phyloP scores from a whole-genome alignment of 352 stramenopile genomes.

The Elongisporangium undulatum region DNA sequence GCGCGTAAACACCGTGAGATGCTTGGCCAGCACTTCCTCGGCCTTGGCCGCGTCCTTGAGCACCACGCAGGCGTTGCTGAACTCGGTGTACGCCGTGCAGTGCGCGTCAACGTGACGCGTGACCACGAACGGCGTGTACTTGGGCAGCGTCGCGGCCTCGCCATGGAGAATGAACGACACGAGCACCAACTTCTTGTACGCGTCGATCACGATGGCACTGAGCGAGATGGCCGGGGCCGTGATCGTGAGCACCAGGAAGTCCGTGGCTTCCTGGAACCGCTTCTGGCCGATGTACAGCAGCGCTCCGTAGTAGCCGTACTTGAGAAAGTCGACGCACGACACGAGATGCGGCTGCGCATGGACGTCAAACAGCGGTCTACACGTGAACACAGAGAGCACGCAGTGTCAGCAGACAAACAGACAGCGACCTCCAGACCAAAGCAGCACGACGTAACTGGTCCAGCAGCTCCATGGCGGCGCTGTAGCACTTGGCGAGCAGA shows the following conservation, averaged over 20 bases:
- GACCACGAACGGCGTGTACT: slow-evolving; percentile 80
- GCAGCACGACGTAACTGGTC: slow-evolving; percentile 28
- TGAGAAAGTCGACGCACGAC: slow-evolving; percentile 58
- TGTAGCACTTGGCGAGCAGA: slow-evolving; percentile 77
- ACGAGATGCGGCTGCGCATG: slow-evolving; percentile 53
- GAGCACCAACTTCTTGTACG: slow-evolving; percentile 81
- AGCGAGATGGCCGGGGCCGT: slow-evolving; percentile 67
- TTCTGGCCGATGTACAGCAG: slow-evolving; percentile 73
- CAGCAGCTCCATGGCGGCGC: slow-evolving; percentile 58
- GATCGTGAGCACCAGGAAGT: slow-evolving; percentile 69
- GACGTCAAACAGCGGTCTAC: slow-evolving; percentile 66
- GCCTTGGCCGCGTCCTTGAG: slow-evolving; percentile 32
- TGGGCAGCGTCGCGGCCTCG: slow-evolving; percentile 50
- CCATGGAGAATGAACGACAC: slow-evolving; percentile 58
- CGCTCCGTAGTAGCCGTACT: slow-evolving; percentile 84
- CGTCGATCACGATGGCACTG: slow-evolving; percentile 76
- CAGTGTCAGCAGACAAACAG: neutral
- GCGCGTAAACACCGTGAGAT: slow-evolving; percentile 42
- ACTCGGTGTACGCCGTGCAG: slow-evolving; percentile 51
- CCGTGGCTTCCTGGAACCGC: slow-evolving; percentile 64
- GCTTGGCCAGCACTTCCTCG: slow-evolving; percentile 27
- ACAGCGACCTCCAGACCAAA: neutral
- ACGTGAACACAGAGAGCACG: slow-evolving; percentile 1
- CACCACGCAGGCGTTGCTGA: slow-evolving; percentile 48
- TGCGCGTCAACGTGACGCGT: slow-evolving; percentile 65